Base-by-base conservation (phyloP, 139 green algal species). In the Haematococcus lacustris region DNA sequence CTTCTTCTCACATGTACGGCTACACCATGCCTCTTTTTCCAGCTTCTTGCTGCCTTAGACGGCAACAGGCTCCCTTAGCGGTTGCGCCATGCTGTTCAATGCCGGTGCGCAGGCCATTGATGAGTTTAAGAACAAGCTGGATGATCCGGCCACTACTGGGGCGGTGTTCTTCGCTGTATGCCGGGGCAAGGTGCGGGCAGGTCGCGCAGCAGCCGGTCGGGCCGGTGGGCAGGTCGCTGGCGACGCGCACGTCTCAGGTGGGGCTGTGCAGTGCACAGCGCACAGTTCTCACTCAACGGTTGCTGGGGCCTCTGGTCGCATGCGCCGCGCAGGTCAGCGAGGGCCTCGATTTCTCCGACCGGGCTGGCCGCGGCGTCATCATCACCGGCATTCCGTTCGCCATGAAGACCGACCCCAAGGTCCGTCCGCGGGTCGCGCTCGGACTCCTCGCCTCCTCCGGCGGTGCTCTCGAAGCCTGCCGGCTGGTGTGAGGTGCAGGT, bases 291-390 rank as follows among this genome's bases (percentile, higher is more conserved):
- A 17, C 43, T 53, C 17, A 9, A 53, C 9, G 9, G 43, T 53
- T 53, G 43, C 43, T 53, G 43, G 43, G 9, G 17, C 17, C 9
- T 9, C 9, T 70, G 37, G 9, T 28, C 17, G 43, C 17, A 53
- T 53, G 17, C 17, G 17, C 9, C 9, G 9, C 43, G 43, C 79
- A 97, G 87, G 93, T 95, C 1, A 95, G 88, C 71, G 95, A 99
- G 83, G 95, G 95, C 13, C 83, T 99, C 33, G 95, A 99, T 81
- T 99, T 99, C 73, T 88, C 83, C 6, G 95, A 99, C 77, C 65
- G 78, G 0, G 91, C 88, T 1, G 94, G 90, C 0, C 86, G 95
- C 0, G 92, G 84, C 1, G 95, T 98, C 21, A 82, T 99, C 50
- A 88, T 99, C 34, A 98, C 93, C 0, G 95, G 95, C 43, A 93